phyloP scores from a whole-genome alignment of 257 asterid genomes.

The Solanum piurae region DNA sequence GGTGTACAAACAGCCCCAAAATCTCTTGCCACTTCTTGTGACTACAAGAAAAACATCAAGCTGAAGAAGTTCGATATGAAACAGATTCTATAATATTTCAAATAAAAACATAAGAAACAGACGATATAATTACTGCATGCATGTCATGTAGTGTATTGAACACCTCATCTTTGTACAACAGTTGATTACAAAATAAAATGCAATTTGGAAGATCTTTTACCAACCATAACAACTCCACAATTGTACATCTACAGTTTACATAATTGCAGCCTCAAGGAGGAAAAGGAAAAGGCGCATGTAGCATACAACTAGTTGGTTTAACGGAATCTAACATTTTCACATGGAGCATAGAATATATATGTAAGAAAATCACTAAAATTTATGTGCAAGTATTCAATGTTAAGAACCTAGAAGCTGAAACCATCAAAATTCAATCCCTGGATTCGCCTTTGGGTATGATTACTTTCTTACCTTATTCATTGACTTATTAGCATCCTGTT shows the following conservation, averaged over 20 bases:
- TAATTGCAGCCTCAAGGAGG: background rate
- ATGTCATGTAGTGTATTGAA: background rate
- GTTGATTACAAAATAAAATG: background rate
- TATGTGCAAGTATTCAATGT: background rate
- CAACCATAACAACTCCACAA: background rate
- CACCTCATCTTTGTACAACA: background rate
- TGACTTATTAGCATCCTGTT: background rate
- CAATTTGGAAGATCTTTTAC: background rate
- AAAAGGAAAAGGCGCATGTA: background rate
- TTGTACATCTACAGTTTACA: background rate
- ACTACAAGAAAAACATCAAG: constrained; percentile 27
- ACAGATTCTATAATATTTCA: background rate
- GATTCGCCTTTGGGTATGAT: background rate
- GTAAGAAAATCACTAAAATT: background rate
- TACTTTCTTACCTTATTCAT: background rate
- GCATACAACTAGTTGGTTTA: background rate
- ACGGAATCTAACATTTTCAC: background rate
- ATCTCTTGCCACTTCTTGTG: constrained; percentile 78
- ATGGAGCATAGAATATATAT: background rate
- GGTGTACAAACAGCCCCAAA: constrained; percentile 96
- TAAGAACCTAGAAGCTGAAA: background rate
- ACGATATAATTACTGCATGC: background rate
- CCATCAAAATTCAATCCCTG: background rate
- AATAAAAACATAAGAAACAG: background rate
- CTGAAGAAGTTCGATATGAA: background rate